Evolutionary conservation across 192 early-diverging fungal genomes (phyloP).

Genomic region (Fimicolochytrium jonesii): DNA sequence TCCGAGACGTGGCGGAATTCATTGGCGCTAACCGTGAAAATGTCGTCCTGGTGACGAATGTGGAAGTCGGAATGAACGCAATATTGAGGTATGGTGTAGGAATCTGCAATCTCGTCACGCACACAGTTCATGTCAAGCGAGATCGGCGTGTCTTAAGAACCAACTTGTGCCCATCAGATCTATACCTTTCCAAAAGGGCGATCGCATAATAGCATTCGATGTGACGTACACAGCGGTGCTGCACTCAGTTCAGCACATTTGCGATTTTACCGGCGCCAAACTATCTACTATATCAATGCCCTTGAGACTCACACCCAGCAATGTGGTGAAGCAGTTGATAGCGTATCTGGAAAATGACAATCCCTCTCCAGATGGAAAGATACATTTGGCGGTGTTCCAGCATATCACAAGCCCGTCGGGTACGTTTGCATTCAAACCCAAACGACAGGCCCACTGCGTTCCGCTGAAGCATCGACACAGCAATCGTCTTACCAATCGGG

Average conservation of each 20-base stretch:
- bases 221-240: slow-evolving; percentile 22
- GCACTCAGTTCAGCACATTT: slow-evolving; percentile 6
- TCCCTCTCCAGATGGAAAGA: too few species aligned
- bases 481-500: slow-evolving; percentile 30
- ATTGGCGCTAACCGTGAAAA: slow-evolving; percentile 20
- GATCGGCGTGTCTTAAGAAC: too few species aligned
- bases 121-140: too few species aligned
- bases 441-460: neutral
- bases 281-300: slow-evolving; percentile 18
- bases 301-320: slow-evolving; percentile 9
- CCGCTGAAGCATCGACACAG: neutral
- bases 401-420: slow-evolving; percentile 37
- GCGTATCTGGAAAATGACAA: slow-evolving; percentile 3
- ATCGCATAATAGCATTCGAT: slow-evolving; percentile 27
- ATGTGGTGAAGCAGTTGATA: slow-evolving; percentile 1
- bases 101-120: too few species aligned
- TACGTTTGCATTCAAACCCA: neutral
- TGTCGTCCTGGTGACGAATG: slow-evolving; percentile 33
- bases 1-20: slow-evolving; percentile 12
- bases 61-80: slow-evolving; percentile 34
- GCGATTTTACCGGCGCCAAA: neutral
- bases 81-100: slow-evolving; percentile 25
- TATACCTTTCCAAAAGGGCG: neutral
- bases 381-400: slow-evolving; percentile 31
- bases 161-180: slow-evolving; percentile 2